Evolutionary conservation across 805 yeast genomes (phyloP).

Genomic region (Candida insectalens): DNA sequence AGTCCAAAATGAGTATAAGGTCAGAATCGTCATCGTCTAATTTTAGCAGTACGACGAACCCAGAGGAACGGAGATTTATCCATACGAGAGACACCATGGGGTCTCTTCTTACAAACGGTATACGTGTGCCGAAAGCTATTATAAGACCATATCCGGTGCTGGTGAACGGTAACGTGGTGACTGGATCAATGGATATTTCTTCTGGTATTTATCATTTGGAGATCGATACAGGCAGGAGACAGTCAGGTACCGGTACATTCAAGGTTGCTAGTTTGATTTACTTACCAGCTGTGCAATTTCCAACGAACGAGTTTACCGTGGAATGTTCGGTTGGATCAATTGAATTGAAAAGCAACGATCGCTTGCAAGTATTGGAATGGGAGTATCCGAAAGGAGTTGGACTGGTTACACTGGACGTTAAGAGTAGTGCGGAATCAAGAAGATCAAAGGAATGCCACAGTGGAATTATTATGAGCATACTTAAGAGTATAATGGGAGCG

Average conservation of each 20-base stretch:
- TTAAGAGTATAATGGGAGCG: too few relatives aligned
- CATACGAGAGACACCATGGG: background rate
- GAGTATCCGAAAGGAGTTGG: constrained; percentile 34
- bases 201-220: constrained; percentile 37
- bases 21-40: background rate
- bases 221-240: constrained; percentile 23
- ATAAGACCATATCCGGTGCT: constrained; percentile 69
- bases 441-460: background rate
- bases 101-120: constrained; percentile 31
- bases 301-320: constrained; percentile 36
- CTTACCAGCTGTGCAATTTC: constrained; percentile 69
- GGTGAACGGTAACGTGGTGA: constrained; percentile 46
- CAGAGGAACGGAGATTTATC: too few relatives aligned
- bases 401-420: constrained; percentile 6
- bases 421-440: too few relatives aligned
- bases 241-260: background rate
- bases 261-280: constrained; percentile 39
- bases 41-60: background rate
- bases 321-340: constrained; percentile 42
- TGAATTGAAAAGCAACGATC: constrained; percentile 38
- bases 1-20: too few relatives aligned
- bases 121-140: constrained; percentile 66
- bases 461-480: too few relatives aligned
- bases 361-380: constrained; percentile 61
- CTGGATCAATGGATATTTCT: constrained; percentile 50